Percentiles rank a stretch among this genome's conserved stretches.
phyloP scores from a whole-genome alignment of 2,329 filamentous ascomycete genomes.

The Cryphonectria naterciae region DNA sequence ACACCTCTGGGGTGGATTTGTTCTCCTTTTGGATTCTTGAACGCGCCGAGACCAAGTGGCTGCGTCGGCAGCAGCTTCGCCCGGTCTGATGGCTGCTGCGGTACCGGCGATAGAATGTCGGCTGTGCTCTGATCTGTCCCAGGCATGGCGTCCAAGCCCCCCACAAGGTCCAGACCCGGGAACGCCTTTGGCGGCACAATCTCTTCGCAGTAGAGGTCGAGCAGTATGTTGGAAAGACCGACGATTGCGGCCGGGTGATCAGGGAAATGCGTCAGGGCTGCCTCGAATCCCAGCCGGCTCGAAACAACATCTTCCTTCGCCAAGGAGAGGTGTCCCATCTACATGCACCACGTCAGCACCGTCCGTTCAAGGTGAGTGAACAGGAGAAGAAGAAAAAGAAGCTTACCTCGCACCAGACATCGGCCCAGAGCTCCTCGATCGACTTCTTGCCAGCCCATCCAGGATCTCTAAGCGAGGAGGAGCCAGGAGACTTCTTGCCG shows the following conservation, averaged over 20 bases:
- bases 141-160: constrained; percentile 36
- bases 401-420: constrained; percentile 80
- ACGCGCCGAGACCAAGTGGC: constrained; percentile 52
- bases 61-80: constrained; percentile 43
- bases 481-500: constrained; percentile 63
- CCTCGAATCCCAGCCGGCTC: constrained; percentile 79
- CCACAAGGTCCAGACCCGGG: constrained; percentile 45
- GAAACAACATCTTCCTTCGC: constrained; percentile 66
- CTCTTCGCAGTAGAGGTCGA: constrained; percentile 79
- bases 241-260: constrained; percentile 83
- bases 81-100: constrained; percentile 17
- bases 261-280: constrained; percentile 76
- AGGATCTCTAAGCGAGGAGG: constrained; percentile 63
- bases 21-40: constrained; percentile 19
- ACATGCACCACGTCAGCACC: not conserved
- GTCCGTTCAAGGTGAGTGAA: not conserved
- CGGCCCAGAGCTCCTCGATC: constrained; percentile 81
- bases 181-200: constrained; percentile 63
- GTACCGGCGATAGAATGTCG: constrained; percentile 20
- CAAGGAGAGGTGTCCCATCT: constrained; percentile 65
- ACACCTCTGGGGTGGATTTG: constrained; percentile 6
- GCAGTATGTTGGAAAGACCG: constrained; percentile 79
- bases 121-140: constrained; percentile 28
- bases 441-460: constrained; percentile 83
- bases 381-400: not conserved